A percentile compares a stretch with the other conserved stretches of the same genome.
Conservation (phyloP, 1,284 basidiomycete species). For the Trametes hirsuta region DNA sequence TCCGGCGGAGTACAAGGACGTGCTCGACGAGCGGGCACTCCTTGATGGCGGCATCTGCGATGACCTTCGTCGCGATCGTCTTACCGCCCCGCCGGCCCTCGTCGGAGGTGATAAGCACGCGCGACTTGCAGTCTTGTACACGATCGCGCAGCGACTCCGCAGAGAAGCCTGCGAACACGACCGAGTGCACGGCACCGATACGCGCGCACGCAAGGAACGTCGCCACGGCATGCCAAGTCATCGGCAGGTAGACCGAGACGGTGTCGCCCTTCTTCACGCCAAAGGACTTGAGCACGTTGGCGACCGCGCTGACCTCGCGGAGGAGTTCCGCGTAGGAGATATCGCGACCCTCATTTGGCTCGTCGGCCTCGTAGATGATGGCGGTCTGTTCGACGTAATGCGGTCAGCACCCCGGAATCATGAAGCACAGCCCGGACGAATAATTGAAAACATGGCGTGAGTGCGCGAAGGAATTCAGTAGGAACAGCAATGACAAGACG, state of each 20-base stretch:
- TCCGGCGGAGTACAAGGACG: conserved; percentile 89
- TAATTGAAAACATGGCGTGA: neutral
- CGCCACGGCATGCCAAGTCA: conserved; percentile 93
- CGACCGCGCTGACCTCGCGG: conserved; percentile 86
- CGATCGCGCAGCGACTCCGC: conserved; percentile 97
- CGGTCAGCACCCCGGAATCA: neutral
- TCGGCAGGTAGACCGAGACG: conserved; percentile 88
- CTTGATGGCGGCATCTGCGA: conserved; percentile 92
- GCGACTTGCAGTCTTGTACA: conserved; percentile 87
- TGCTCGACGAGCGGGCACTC: conserved; percentile 88
- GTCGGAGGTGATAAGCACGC: conserved; percentile 94
- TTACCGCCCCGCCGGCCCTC: conserved; percentile 96
- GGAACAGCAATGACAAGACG: neutral
- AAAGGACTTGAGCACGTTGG: conserved; percentile 89
- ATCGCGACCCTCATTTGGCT: conserved; percentile 80
- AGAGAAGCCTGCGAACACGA: conserved; percentile 97
- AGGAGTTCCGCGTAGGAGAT: conserved; percentile 88
- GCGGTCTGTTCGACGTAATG: conserved; percentile 59
- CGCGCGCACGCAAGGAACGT: conserved; percentile 97
- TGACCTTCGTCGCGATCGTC: conserved; percentile 93
- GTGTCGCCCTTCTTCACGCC: conserved; percentile 98
- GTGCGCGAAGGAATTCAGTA: neutral
- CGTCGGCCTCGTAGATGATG: conserved; percentile 99
- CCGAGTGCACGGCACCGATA: conserved; percentile 98
- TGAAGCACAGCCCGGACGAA: neutral